Base-by-base conservation (phyloP, 2,329 filamentous ascomycete genomes). In the Colletotrichum sp. region DNA sequence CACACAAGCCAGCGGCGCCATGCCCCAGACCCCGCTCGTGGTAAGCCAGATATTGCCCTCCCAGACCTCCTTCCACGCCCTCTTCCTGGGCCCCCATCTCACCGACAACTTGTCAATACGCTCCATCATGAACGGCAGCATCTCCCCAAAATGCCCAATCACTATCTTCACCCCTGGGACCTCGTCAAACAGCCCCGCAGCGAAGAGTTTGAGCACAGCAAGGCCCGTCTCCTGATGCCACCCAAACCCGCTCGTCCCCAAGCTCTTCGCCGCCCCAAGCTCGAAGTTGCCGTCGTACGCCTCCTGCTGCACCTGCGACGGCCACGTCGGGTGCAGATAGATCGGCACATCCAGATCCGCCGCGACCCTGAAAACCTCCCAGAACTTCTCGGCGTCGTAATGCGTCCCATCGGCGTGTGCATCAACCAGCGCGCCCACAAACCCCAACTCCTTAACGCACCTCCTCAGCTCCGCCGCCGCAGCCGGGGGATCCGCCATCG, bases 381-480 rank as follows among this genome's bases (percentile, higher is more conserved):
- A 94, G 84, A 93, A 94, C 80, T 93, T 84, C 86, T 91, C 89
- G 28, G 89, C 88, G 71, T 92, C 90, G 52, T 91, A 92, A 72
- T 92, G 90, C 0, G 84, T 77, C 5, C 91, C 91, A 16, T 90
- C 87, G 24, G 89, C 88, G 79, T 94, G 92, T 2, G 88, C 90
- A 79, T 93, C 90, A 52, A 94, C 87, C 6, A 94, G 83, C 4
- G 88, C 91, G 3, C 92, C 92, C 72, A 90, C 88, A 85, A 93
- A 93, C 10, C 91, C 91, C 60, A 89, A 85, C 76, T 92, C 82
- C 4, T 84, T 88, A 4, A 93, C 89, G 67, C 89, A 91, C 59
- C 90, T 85, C 60, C 82, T 81, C 4, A 92, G 84, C 77, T 92
- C 90, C 3, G 81, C 83, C 1, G 87, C 86, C 7, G 90, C 90